Conservation (phyloP, 2,329 filamentous ascomycete genomes). For the Lasiodiplodia citricola region DNA sequence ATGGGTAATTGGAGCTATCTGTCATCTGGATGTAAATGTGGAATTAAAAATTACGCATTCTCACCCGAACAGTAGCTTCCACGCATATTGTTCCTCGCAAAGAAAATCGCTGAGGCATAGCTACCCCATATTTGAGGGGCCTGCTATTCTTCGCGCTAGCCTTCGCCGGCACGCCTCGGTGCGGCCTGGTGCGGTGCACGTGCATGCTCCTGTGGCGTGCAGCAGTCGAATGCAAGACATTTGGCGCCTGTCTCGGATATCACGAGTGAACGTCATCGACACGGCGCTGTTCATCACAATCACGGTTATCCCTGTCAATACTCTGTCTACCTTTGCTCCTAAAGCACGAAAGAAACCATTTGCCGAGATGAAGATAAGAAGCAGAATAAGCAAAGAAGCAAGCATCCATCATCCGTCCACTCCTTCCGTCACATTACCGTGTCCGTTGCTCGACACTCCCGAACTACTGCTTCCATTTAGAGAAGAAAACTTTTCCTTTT, state of each 20-base stretch:
- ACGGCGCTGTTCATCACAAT: neutral
- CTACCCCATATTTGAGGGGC: no score
- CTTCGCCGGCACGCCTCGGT: no score
- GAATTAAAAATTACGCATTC: no score
- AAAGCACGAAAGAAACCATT: constrained; percentile 4
- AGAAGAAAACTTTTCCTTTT: neutral
- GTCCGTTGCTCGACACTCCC: neutral
- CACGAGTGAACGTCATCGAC: neutral
- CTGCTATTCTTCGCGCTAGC: no score
- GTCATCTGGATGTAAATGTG: no score
- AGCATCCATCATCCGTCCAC: constrained; percentile 6
- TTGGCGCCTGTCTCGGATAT: neutral
- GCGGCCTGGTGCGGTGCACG: neutral
- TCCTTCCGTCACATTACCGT: constrained; percentile 27
- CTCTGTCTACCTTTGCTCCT: neutral
- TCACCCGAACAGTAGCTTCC: no score
- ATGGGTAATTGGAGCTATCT: no score
- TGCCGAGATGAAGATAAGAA: constrained; percentile 18
- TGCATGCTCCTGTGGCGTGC: neutral
- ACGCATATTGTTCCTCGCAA: no score
- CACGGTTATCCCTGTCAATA: neutral
- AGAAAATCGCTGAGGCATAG: no score
- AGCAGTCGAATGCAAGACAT: neutral
- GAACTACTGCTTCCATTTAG: neutral
- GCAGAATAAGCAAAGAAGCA: constrained; percentile 17